These are phyloP conservation scores for Aspergillus carbonarius DNA, from an alignment of 2,329 filamentous ascomycete species.

Conservation along the genomic window DNA sequence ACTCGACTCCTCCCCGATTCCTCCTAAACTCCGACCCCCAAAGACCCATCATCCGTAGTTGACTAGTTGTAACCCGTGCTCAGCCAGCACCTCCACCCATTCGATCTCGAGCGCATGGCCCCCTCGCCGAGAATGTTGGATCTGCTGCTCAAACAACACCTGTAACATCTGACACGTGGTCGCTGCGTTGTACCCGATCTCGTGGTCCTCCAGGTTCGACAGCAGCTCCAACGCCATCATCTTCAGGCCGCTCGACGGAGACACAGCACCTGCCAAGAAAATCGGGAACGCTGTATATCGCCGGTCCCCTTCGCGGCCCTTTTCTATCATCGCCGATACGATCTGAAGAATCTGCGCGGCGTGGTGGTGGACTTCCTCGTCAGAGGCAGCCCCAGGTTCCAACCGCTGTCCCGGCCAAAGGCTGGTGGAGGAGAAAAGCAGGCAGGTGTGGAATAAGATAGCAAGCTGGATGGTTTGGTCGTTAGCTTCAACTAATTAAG, in stretches of 20 bases:
- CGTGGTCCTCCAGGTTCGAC: conserved; percentile 47
- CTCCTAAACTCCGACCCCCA: background rate
- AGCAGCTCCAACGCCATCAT: conserved; percentile 51
- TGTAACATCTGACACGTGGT: conserved; percentile 48
- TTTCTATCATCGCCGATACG: conserved; percentile 39
- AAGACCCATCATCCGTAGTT: conserved; percentile 49
- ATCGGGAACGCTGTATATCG: conserved; percentile 54
- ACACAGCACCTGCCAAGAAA: conserved; percentile 53
- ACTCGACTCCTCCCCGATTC: background rate
- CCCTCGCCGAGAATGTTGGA: conserved; percentile 39
- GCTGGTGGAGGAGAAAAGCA: conserved; percentile 55
- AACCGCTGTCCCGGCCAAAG: conserved; percentile 53
- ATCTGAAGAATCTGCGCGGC: conserved; percentile 47
- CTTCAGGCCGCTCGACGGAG: conserved; percentile 44
- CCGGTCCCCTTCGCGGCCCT: conserved; percentile 40
- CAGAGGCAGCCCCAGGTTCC: conserved; percentile 38
- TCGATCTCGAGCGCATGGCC: conserved; percentile 48
- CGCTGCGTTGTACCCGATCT: conserved; percentile 50
- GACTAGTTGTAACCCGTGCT: conserved; percentile 49
- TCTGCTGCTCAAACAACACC: conserved; percentile 51
- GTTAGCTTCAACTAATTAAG: conserved; percentile 10
- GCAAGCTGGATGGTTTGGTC: conserved; percentile 10
- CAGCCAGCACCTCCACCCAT: conserved; percentile 51
- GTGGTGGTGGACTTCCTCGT: conserved; percentile 47
- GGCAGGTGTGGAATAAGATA: conserved; percentile 51